Conservation (phyloP, 2,329 filamentous ascomycete genomes). For the Myriosclerotinia scirpicola region DNA sequence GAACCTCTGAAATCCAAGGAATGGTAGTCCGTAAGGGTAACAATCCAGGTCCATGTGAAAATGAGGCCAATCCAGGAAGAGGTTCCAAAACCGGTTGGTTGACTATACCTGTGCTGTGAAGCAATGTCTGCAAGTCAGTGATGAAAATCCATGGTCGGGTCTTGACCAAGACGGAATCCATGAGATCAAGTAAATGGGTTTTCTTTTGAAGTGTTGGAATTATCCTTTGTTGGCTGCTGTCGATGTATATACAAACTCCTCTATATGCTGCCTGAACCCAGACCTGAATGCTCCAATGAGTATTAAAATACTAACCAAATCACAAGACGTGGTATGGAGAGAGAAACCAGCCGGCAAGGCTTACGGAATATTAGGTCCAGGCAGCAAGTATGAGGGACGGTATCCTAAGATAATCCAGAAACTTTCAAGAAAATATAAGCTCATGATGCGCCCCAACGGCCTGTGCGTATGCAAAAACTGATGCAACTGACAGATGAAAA, state of each 20-base stretch:
- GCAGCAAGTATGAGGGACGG: conserved; percentile 37
- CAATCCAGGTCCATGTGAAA: conserved; percentile 17
- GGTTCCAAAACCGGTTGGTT: conserved; percentile 19
- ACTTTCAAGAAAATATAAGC: conserved; percentile 31
- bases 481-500: conserved; percentile 38
- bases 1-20: conserved; percentile 2
- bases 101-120: conserved; percentile 24
- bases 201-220: conserved; percentile 24
- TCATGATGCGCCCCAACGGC: conserved; percentile 36
- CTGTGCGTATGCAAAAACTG: conserved; percentile 40
- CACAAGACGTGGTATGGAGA: conserved; percentile 23
- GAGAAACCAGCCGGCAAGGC: conserved; percentile 26
- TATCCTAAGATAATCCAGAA: conserved; percentile 34
- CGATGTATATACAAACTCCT: conserved; percentile 33
- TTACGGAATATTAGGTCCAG: conserved; percentile 36
- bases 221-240: conserved; percentile 28
- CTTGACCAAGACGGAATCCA: conserved; percentile 22
- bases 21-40: conserved; percentile 13
- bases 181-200: conserved; percentile 6
- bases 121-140: conserved; percentile 18
- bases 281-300: conserved; percentile 28
- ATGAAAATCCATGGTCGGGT: conserved; percentile 23
- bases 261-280: conserved; percentile 34
- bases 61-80: conserved; percentile 15
- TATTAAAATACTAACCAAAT: conserved; percentile 34